Percentiles rank a stretch among this genome's conserved stretches.
These are phyloP conservation scores for Penicillium chermesinum DNA, from an alignment of 495 filamentous ascomycete species.

Conservation along the genomic window DNA sequence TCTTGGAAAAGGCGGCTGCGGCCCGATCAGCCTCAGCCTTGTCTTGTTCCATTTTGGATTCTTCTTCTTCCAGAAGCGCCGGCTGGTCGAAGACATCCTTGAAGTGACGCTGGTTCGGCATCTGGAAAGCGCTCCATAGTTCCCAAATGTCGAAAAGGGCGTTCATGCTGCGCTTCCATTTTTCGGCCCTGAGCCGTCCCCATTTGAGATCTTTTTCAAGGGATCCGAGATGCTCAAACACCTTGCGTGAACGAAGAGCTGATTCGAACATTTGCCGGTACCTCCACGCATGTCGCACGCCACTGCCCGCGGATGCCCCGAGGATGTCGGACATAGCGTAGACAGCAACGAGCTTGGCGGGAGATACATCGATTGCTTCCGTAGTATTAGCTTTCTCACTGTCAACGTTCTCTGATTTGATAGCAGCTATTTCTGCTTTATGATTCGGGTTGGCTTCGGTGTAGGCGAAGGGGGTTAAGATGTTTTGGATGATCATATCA, in stretches of 20 bases:
- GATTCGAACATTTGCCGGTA: slow-evolving; percentile 83
- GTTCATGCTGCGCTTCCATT: slow-evolving; percentile 81
- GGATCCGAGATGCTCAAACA: slow-evolving; percentile 77
- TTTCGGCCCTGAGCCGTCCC: slow-evolving; percentile 80
- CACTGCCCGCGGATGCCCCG: slow-evolving; percentile 74
- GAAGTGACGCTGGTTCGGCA: slow-evolving; percentile 69
- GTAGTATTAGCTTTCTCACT: slow-evolving; percentile 14
- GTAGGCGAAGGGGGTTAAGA: slow-evolving; percentile 62
- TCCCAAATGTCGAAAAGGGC: slow-evolving; percentile 77
- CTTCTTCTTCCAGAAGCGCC: slow-evolving; percentile 52
- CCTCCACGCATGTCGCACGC: slow-evolving; percentile 84
- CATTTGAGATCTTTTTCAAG: slow-evolving; percentile 72
- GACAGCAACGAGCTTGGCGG: slow-evolving; percentile 73
- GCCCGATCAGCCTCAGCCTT: slow-evolving; percentile 42
- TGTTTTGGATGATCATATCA: slow-evolving; percentile 76
- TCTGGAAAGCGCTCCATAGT: slow-evolving; percentile 81
- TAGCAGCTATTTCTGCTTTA: slow-evolving; percentile 33
- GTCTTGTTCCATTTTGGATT: slow-evolving; percentile 46
- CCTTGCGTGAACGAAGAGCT: slow-evolving; percentile 59
- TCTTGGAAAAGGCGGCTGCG: slow-evolving; percentile 37
- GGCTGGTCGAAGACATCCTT: slow-evolving; percentile 68
- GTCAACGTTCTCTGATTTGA: slow-evolving; percentile 11
- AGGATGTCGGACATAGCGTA: slow-evolving; percentile 88
- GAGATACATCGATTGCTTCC: slow-evolving; percentile 57
- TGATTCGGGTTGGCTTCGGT: slow-evolving; percentile 55